Evolutionary conservation across 495 filamentous ascomycete genomes (phyloP), one percentile per base, ranked within the genome.

Genomic region (Alectoria sarmentosa): DNA sequence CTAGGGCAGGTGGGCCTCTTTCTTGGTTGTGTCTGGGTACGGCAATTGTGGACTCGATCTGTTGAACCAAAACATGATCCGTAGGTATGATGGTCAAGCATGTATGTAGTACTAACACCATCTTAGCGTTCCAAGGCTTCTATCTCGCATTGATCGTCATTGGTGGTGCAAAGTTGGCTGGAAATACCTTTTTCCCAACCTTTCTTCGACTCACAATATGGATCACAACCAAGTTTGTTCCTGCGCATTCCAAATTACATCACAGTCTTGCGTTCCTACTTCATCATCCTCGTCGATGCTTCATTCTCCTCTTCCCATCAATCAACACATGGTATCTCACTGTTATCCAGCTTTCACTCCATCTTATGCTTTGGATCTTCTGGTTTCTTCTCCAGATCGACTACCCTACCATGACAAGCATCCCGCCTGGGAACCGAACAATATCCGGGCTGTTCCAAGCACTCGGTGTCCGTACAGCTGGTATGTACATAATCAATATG

Each of bases 241-340:
- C 54, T 37, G 11, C 28, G 36, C 28, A 19, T 23, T 57, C 54
- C 8, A 57, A 23, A 30, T 36, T 57, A 21, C 30, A 57, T 30
- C 54, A 57, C 54, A 57, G 54, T 36, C 54, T 57, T 17, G 10
- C 28, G 4, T 57, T 57, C 30, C 21, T 57, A 21, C 54, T 57
- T 9, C 26, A 57, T 4, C 54, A 57, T 57, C 54, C 54, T 0
- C 54, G 54, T 14, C 28, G 54, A 30, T 57, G 54, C 54, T 57
- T 57, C n/a, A 57, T 36, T n/a, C 54, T 36, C 10, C 54, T 57
- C 28, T 34, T 57, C 37, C 41, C 58, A 8, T 41, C 58, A 15
- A 60, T 41, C 26, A 60, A 60, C 37, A 60, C 58, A 34, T 60
- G 58, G 58, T 60, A 60, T n/a, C 58, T 60, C 26, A 30, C 41